These are phyloP conservation scores for Phyllosticta citrichinensis DNA, from an alignment of 2,329 filamentous ascomycete species.

Conservation along the genomic window DNA sequence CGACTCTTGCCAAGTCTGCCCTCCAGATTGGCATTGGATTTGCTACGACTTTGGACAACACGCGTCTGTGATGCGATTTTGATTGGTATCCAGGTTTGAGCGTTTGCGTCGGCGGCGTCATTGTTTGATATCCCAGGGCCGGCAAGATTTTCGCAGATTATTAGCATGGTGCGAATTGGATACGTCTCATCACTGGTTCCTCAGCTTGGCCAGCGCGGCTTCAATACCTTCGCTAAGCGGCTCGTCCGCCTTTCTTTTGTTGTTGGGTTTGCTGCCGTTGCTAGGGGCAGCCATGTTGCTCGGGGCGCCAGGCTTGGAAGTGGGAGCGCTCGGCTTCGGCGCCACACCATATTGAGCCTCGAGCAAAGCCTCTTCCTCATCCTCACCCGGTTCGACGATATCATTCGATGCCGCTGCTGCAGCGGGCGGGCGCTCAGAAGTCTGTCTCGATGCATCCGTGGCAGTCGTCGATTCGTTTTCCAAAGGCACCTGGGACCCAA, in stretches of 20 bases:
- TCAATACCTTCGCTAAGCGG: slow-evolving; percentile 48
- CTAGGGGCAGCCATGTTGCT: neutral
- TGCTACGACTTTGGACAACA: too few species aligned
- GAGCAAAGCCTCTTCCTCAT: slow-evolving; percentile 39
- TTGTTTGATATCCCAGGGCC: neutral
- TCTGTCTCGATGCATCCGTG: slow-evolving; percentile 20
- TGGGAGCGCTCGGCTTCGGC: neutral
- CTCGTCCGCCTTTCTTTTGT: slow-evolving; percentile 30
- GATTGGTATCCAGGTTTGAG: neutral
- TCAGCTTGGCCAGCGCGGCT: slow-evolving; percentile 47
- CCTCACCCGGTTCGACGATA: slow-evolving; percentile 23
- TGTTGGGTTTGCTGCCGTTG: slow-evolving; percentile 13
- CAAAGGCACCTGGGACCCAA: slow-evolving; percentile 23
- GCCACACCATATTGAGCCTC: neutral
- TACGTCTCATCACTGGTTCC: slow-evolving; percentile 21
- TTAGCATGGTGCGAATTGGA: neutral
- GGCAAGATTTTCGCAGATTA: neutral
- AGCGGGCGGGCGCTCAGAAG: slow-evolving; percentile 20
- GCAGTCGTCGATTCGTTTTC: slow-evolving; percentile 17
- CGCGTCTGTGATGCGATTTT: neutral
- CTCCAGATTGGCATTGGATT: too few species aligned
- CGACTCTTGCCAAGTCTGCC: too few species aligned
- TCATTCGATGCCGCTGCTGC: neutral
- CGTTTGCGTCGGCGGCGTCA: neutral
- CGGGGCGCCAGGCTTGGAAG: neutral